A percentile compares a stretch with the other conserved stretches of the same genome.
Conservation (phyloP, 306 rosid genomes). For the Quercus robur region DNA sequence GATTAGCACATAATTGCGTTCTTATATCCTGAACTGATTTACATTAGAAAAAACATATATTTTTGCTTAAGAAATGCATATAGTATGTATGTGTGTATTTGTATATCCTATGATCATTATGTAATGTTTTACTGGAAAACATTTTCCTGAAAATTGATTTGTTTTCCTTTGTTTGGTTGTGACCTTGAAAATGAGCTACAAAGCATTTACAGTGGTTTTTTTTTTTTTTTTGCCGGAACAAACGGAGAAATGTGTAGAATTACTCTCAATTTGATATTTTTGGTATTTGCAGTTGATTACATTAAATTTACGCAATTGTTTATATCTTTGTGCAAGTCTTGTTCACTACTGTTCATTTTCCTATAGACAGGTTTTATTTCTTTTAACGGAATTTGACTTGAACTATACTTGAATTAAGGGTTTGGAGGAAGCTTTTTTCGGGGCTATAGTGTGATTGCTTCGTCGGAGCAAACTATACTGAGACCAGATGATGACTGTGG, state of each 20-base stretch:
- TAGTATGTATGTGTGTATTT: too few relatives aligned
- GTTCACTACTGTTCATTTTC: not conserved
- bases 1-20: too few relatives aligned
- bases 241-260: not conserved
- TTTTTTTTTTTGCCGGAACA: too few relatives aligned
- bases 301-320: not conserved
- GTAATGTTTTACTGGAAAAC: too few relatives aligned
- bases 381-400: not conserved
- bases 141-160: too few relatives aligned
- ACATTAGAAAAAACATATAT: too few relatives aligned
- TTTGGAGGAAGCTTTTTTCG: conserved; percentile 34
- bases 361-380: not conserved
- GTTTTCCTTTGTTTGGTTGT: too few relatives aligned
- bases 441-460: conserved; percentile 33
- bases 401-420: conserved; percentile 31
- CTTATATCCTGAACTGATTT: too few relatives aligned
- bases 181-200: too few relatives aligned
- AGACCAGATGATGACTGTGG: conserved; percentile 14
- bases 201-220: too few relatives aligned
- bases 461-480: conserved; percentile 21
- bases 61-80: too few relatives aligned
- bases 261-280: not conserved
- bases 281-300: not conserved
- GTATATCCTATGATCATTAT: too few relatives aligned
- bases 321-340: not conserved